phyloP scores from a whole-genome alignment of 1,284 basidiomycete genomes.

The Ganoderma lucidum region DNA sequence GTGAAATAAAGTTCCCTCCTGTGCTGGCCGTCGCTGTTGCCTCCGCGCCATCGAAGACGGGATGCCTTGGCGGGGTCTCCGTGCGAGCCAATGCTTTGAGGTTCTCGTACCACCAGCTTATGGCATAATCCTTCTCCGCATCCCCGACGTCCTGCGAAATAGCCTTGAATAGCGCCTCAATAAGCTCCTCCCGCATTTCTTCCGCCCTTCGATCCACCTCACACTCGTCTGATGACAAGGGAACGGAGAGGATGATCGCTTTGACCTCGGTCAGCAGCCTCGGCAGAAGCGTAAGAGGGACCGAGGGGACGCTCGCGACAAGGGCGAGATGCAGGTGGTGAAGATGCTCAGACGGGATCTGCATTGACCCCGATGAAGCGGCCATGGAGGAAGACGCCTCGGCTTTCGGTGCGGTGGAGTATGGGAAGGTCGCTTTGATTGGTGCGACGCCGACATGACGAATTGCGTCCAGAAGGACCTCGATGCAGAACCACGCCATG shows the following conservation, averaged over 20 bases:
- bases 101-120: slow-evolving; percentile 72
- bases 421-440: slow-evolving; percentile 8
- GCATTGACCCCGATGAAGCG: not conserved
- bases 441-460: slow-evolving; percentile 20
- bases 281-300: slow-evolving; percentile 62
- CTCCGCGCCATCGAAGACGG: slow-evolving; percentile 16
- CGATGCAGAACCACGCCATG: slow-evolving; percentile 70
- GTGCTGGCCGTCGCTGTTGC: not conserved
- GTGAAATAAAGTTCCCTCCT: slow-evolving; percentile 5
- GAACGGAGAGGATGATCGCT: slow-evolving; percentile 41
- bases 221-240: slow-evolving; percentile 19
- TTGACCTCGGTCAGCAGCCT: slow-evolving; percentile 58
- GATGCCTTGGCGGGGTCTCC: not conserved
- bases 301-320: slow-evolving; percentile 64
- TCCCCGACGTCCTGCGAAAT: slow-evolving; percentile 70
- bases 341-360: slow-evolving; percentile 43
- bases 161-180: slow-evolving; percentile 64
- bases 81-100: slow-evolving; percentile 33
- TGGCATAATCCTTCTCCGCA: slow-evolving; percentile 66
- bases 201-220: slow-evolving; percentile 20
- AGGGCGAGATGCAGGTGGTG: slow-evolving; percentile 66
- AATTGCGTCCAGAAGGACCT: slow-evolving; percentile 56
- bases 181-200: slow-evolving; percentile 53
- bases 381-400: slow-evolving; percentile 11
- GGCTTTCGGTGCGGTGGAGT: not conserved